Conservation (phyloP, 352 stramenopile species). For the Sclerospora graminicola region DNA sequence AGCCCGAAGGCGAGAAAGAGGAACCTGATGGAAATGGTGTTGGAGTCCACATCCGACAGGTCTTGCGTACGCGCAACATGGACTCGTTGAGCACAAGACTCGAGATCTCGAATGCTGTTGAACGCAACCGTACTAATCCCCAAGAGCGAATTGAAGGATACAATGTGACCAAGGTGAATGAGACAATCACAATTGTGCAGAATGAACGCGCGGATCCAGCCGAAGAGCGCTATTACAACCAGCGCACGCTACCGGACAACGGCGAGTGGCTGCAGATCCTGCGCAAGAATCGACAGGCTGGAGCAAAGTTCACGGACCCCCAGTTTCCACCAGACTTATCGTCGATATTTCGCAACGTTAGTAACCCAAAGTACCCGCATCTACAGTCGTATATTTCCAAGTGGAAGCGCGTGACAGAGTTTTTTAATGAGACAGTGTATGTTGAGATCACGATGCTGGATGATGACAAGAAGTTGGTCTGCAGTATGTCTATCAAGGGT, state of each 20-base stretch:
- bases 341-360: slow-evolving; percentile 55
- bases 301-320: slow-evolving; percentile 73
- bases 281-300: slow-evolving; percentile 54
- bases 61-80: slow-evolving; percentile 55
- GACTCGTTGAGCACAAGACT: slow-evolving; percentile 61
- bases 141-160: slow-evolving; percentile 52
- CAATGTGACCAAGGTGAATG: slow-evolving; percentile 65
- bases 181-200: slow-evolving; percentile 57
- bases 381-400: slow-evolving; percentile 72
- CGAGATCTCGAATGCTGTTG: slow-evolving; percentile 58
- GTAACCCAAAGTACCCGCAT: slow-evolving; percentile 59
- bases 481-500: slow-evolving; percentile 77
- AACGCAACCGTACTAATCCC: slow-evolving; percentile 46
- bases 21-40: slow-evolving; percentile 56
- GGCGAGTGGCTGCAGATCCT: slow-evolving; percentile 66
- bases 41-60: slow-evolving; percentile 43
- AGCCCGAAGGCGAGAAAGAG: slow-evolving; percentile 31
- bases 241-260: slow-evolving; percentile 54
- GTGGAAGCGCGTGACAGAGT: slow-evolving; percentile 79
- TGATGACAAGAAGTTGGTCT: slow-evolving; percentile 72
- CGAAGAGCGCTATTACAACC: slow-evolving; percentile 67
- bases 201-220: slow-evolving; percentile 40
- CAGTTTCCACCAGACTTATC: slow-evolving; percentile 62
- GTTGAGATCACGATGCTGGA: slow-evolving; percentile 82
- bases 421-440: slow-evolving; percentile 79